Evolutionary conservation across 2,329 filamentous ascomycete genomes (phyloP), one percentile per base, ranked within the genome.

Genomic region (Xylaria sp.): DNA sequence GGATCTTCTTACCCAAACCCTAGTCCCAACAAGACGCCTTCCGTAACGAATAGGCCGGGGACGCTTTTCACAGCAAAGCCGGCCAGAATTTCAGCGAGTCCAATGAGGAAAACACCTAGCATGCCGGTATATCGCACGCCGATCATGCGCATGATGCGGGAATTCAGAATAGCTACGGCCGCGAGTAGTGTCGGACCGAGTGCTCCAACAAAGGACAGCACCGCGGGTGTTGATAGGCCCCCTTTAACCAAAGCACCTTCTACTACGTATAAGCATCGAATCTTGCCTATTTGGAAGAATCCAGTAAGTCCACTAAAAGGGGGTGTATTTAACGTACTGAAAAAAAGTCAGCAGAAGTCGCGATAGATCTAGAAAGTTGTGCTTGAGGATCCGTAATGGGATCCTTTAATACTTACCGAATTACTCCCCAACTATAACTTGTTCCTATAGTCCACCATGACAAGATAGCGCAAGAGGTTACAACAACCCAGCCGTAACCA

Each of bases 51-150:
- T 30, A 83, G 64, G 1, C 75, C 80, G 0, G 74, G 77, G 8
- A 81, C 65, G 54, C 75, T 81, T 32, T 75, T 71, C n/a, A 78
- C 74, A 0, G 79, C 73, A 45, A 81, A 82, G 48, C 78, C 75
- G n/a, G 79, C 67, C 5, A 71, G 36, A 8, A 72, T 71, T 30
- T 71, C 55, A 24, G 66, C 69, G 14, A 68, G 27, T 7, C 69
- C 67, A 9, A 72, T 69, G 27, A 72, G 60, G 14, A 39, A 63
- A 0, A 61, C 6, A 27, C 70, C 67, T 34, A 71, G 53, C 47
- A 72, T 65, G n/a, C 64, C 69, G 19, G 69, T 68, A 47, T 71
- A 70, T 1, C 65, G 62, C 19, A 68, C 59, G 0, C 71, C 71
- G 9, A 72, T 67, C 8, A 53, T 61, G 30, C 64, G 65, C 63